Percentiles rank a stretch among this genome's conserved stretches.
Evolutionary conservation across 75 land plant species (phyloP).

Genomic region (Selaginella moellendorffii): DNA sequence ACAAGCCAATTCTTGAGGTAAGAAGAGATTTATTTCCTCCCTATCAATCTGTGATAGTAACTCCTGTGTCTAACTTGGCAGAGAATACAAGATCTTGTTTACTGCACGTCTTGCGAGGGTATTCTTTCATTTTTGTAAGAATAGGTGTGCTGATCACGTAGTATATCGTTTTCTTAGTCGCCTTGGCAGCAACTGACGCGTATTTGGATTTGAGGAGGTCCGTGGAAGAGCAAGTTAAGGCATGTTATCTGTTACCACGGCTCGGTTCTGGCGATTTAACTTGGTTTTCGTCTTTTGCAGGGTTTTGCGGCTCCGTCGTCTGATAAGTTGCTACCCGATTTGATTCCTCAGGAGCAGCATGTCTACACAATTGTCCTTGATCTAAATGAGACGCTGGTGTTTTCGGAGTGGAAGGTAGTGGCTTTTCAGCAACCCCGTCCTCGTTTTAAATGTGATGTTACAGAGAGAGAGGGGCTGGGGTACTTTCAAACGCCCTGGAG

Average conservation of each 20-base stretch:
- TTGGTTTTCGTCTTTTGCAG: constrained; percentile 25
- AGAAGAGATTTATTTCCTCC: too few species aligned
- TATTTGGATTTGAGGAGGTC: constrained; percentile 60
- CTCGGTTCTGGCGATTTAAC: too few species aligned
- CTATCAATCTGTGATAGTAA: too few species aligned
- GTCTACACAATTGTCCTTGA: constrained; percentile 91
- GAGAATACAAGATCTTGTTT: neutral
- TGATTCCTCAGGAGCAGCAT: constrained; percentile 63
- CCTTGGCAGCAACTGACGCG: constrained; percentile 44
- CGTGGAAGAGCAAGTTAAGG: constrained; percentile 69
- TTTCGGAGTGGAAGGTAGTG: constrained; percentile 85
- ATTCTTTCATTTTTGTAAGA: neutral
- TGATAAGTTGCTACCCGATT: constrained; percentile 88
- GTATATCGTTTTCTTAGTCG: constrained; percentile 33
- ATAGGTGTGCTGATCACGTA: neutral
- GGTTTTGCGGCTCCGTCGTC: constrained; percentile 85
- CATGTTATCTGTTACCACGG: constrained; percentile 21
- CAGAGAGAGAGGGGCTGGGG: constrained; percentile 94
- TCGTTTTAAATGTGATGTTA: neutral
- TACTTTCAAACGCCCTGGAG: constrained; percentile 93
- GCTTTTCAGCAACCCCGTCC: neutral
- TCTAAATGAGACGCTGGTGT: constrained; percentile 79
- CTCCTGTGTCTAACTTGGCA: too few species aligned
- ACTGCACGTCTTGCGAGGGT: neutral
- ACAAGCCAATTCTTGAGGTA: neutral